Conservation (phyloP, 73 alveolate genomes). For the Effrenium voratum region DNA sequence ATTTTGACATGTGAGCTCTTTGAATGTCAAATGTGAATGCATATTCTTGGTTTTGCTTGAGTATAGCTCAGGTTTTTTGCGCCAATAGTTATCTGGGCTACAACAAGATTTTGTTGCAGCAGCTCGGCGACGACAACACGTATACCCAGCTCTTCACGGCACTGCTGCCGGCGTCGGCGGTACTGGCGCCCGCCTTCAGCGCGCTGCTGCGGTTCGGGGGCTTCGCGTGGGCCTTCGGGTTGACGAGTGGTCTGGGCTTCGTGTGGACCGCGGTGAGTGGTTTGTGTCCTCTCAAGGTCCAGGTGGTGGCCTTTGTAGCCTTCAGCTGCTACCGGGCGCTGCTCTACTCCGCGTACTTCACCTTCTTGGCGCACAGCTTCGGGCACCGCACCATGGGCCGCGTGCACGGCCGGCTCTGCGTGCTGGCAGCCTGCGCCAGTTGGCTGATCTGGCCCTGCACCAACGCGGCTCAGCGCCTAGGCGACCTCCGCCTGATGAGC, state of each 20-base stretch:
- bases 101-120: constrained; percentile 62
- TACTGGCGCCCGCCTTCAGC: constrained; percentile 61
- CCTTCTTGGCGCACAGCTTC: constrained; percentile 72
- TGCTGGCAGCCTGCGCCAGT: constrained; percentile 9
- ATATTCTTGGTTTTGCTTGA: background rate
- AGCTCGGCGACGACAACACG: constrained; percentile 23
- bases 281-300: constrained; percentile 16
- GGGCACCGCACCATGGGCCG: constrained; percentile 79
- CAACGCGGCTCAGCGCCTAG: constrained; percentile 22
- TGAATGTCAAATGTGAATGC: background rate
- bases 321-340: constrained; percentile 44
- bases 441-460: constrained; percentile 43
- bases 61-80: background rate
- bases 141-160: constrained; percentile 36
- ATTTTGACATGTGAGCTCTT: background rate
- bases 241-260: constrained; percentile 31
- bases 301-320: constrained; percentile 18
- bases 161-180: constrained; percentile 23
- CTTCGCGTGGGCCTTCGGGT: constrained; percentile 28
- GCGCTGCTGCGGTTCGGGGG: constrained; percentile 17
- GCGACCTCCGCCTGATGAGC: constrained; percentile 52
- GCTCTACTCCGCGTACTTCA: constrained; percentile 38
- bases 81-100: constrained; percentile 76
- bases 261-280: constrained; percentile 33
- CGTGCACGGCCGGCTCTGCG: constrained; percentile 6